A percentile compares a stretch with the other conserved stretches of the same genome.
phyloP scores from a whole-genome alignment of 2,329 filamentous ascomycete species.

The Pseudogymnoascus sp. region DNA sequence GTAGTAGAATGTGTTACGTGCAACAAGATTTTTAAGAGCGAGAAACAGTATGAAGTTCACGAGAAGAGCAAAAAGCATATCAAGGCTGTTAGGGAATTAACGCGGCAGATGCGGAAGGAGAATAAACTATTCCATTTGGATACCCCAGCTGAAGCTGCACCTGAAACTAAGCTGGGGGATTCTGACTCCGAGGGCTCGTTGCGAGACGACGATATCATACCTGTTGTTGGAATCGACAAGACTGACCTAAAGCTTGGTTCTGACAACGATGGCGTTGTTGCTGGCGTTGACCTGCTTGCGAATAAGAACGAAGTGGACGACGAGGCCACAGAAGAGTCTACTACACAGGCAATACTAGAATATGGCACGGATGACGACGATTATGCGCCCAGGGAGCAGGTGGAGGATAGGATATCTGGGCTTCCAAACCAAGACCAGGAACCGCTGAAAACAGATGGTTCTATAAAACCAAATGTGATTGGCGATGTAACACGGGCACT shows the following conservation, averaged over 20 bases:
- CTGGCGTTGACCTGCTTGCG: neutral
- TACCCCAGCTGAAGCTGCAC: constrained; percentile 12
- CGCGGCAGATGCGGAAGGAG: constrained; percentile 75
- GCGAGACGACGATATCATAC: neutral
- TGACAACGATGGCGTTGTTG: neutral
- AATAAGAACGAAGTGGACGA: neutral
- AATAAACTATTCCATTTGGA: constrained; percentile 53
- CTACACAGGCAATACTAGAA: neutral
- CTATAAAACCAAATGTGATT: constrained; percentile 16
- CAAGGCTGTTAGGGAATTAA: constrained; percentile 75
- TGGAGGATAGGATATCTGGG: constrained; percentile 22
- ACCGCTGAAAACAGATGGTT: neutral
- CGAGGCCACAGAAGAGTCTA: neutral
- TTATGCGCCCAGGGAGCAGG: constrained; percentile 26
- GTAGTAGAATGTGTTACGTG: constrained; percentile 67
- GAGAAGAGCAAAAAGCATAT: constrained; percentile 95
- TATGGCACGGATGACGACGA: constrained; percentile 23
- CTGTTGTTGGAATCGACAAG: neutral
- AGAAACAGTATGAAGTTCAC: constrained; percentile 84
- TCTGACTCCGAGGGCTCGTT: constrained; percentile 18
- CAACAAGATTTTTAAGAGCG: constrained; percentile 75
- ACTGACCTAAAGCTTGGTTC: neutral
- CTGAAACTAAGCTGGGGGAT: constrained; percentile 14
- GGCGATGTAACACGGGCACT: constrained; percentile 13
- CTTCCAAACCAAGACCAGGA: neutral